Evolutionary conservation across 2,329 filamentous ascomycete genomes (phyloP), one percentile per base, ranked within the genome.

Genomic region (Aspergillus flavus): DNA sequence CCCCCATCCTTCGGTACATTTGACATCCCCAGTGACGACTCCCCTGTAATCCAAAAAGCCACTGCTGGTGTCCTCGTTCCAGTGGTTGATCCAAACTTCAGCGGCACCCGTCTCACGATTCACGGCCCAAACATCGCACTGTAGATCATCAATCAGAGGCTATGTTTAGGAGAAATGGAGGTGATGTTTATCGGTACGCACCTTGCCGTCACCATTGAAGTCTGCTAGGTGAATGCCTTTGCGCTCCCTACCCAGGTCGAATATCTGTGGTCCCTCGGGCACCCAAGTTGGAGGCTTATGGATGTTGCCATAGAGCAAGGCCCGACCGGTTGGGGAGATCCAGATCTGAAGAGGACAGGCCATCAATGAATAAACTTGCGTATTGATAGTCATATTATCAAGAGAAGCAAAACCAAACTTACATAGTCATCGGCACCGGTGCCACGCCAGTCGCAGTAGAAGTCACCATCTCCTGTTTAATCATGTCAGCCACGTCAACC

Each of bases 121-220:
- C 1, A 30, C 48, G 7, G 48, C 48, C 48, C 48, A 52, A 30
- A 52, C 26, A 32, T 52, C 48, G 21, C 48, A 52, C 48, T 50
- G 46, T 23, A 30, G 11, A 50, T 50, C 23, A 30, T 45, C 6
- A 5, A 16, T 50, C 12, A 30, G 26, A 50, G 7, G 4, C 6
- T 16, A 36, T 4, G 5, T 16, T 36, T 12, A 36, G 12, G 34
- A 4, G 34, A 36, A 36, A 1, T 0, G 11, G 10, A 36, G 12
- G 34, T 14, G 10, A 36, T 36, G 34, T 4, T 36, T 6, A 14
- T 12, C 1, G 4, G 11, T 36, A 14, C 34, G 10, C 16, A 36
- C 34, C 34, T 55, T 64, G 48, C 56, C 53, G 28, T 79, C 76
- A 14, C 78, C 76, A 58, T 81, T 76, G 26, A 80, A 73, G 64